Evolutionary conservation across 768 basidiomycete species (phyloP), one percentile per base, ranked within the genome.

Genomic region (Naganishia vaughanmartiniae): DNA sequence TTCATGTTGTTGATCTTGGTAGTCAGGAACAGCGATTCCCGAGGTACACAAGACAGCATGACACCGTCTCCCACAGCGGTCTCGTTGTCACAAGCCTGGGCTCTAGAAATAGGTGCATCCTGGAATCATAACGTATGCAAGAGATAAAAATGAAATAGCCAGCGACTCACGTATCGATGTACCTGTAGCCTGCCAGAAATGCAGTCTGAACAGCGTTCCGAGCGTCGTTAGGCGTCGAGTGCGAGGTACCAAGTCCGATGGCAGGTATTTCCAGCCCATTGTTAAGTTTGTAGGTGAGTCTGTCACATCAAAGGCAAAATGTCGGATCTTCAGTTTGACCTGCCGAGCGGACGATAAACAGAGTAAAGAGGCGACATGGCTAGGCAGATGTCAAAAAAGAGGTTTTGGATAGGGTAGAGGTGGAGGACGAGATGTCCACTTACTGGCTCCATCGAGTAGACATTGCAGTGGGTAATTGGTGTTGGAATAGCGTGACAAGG

Each of bases 41-140:
- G 87, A 9, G 87, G 84, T 24, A 93, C 86, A 17, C 90, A 91
- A 34, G 88, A 89, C 21, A 84, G 86, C 74, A 85, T 87, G 82
- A 93, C 88, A 42, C 92, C 92, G 67, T 87, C 76, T 19, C 91
- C 92, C 55, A 94, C 92, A 80, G 91, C 90, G 36, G 83, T 82
- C 81, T 93, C 90, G 77, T 92, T 93, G 39, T 79, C 88, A 83
- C 73, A 45, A 54, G 71, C 71, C 39, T 63, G 60, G 17, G 71
- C 71, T 24, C 71, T 72, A 58, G 12, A 54, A 51, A 34, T n/a
- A 26, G 14, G n/a, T 10, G 17, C 21, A 21, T 21, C 1, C 24
- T 14, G 24, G 48, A n/a, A 51, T 24, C 48, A 7, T 7, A 24
- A n/a, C n/a, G 4, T 51, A 2, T 4, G 21, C 67, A 57, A 10